Base-by-base conservation (phyloP, 192 early-diverging fungal species). In the Coemansia sp. region DNA sequence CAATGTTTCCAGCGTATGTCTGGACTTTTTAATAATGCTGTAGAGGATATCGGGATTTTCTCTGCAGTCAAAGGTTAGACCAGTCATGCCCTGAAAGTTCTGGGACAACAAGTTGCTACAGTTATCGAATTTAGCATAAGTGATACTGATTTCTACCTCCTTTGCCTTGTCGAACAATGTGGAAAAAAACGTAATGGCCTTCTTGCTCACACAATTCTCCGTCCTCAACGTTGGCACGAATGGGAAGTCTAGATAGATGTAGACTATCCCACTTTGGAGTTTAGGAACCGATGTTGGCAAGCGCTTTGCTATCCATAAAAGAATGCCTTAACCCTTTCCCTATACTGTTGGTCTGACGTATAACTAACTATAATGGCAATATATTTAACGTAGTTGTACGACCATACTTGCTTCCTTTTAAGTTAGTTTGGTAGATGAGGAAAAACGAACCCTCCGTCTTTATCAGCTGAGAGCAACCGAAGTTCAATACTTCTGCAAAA, bases 201-300 rank as follows among this genome's bases (percentile, higher is more conserved):
- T 40, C n/a, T 39, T n/a, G 37, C 8, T 23, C 4, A 18, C 4
- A 16, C 1, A 1, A 0, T 6, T 0, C 16, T 5, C 3, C 6
- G 15, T 16, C 39, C 15, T 6, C 6, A 23, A 19, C 18, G 0
- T 7, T n/a, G 0, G 9, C 5, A 0, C 0, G 39, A 39, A 41
- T 6, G 4, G 37, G 21, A 0, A 21, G 6, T 9, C 11, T 9
- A n/a, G 5, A 5, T 18, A 0, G 57, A 10, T 1, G n/a, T 5
- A 5, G 7, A 59, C 39, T 5, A 8, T 9, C 4, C n/a, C 39
- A 2, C 6, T 15, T 59, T 41, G 32, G 13, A 40, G 57, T 38
- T n/a, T 59, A 1, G 57, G 57, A 38, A 59, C 39, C 38, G 57
- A 59, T 23, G 32, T 41, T 41, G 32, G 57, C 39, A 59, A n/a